phyloP scores from a whole-genome alignment of 768 basidiomycete genomes.

The Lentinula sp. region DNA sequence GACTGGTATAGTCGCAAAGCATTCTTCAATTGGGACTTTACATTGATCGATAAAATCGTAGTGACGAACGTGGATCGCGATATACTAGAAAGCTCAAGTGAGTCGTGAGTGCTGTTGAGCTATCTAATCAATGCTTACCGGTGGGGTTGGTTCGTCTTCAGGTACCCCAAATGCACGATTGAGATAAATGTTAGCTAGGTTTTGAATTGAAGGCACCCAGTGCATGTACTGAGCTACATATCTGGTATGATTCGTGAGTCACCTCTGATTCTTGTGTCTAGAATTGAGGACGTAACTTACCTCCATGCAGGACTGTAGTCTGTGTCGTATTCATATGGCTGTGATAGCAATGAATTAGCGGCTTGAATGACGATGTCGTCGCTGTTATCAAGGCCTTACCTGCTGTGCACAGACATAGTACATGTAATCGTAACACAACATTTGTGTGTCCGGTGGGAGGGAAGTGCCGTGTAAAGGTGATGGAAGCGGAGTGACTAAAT shows the following conservation, averaged over 20 bases:
- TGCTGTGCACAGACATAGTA: slow-evolving; percentile 43
- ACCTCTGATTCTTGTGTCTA: neutral
- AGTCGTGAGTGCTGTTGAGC: neutral
- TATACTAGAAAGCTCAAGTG: slow-evolving; percentile 32
- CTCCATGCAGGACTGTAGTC: slow-evolving; percentile 58
- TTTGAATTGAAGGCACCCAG: slow-evolving; percentile 37
- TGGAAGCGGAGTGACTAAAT: slow-evolving; percentile 31
- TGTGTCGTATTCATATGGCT: slow-evolving; percentile 51
- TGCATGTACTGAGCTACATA: slow-evolving; percentile 46
- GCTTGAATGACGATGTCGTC: neutral
- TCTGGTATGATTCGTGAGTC: neutral
- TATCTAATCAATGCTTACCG: slow-evolving; percentile 25
- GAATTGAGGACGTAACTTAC: neutral
- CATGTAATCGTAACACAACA: slow-evolving; percentile 47
- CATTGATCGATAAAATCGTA: slow-evolving; percentile 49
- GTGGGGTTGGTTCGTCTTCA: slow-evolving; percentile 34
- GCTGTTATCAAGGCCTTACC: slow-evolving; percentile 21
- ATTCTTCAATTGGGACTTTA: slow-evolving; percentile 32
- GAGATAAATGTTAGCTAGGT: slow-evolving; percentile 38
- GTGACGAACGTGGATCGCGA: slow-evolving; percentile 51
- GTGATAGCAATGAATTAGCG: slow-evolving; percentile 5
- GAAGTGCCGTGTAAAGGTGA: slow-evolving; percentile 33
- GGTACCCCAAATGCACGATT: slow-evolving; percentile 34
- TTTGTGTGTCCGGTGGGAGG: slow-evolving; percentile 45
- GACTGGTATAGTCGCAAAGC: slow-evolving; percentile 48